These are phyloP conservation scores for Aspergillus hortae DNA, from an alignment of 2,329 filamentous ascomycete genomes.

Conservation along the genomic window DNA sequence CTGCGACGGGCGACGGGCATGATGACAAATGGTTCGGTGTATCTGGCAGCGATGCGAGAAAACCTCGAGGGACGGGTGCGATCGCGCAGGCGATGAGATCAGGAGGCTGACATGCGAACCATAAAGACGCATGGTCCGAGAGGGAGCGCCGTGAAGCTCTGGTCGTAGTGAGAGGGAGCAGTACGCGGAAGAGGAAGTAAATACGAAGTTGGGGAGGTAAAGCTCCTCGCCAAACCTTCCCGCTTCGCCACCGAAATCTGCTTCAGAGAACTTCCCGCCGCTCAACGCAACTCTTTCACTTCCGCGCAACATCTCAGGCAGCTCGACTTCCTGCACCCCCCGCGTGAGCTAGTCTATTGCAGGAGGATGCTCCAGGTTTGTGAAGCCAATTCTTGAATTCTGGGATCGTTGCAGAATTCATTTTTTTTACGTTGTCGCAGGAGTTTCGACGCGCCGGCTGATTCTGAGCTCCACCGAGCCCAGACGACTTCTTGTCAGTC, in stretches of 20 bases:
- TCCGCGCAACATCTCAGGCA: conserved; percentile 14
- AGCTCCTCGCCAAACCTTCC: conserved; percentile 28
- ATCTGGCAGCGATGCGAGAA: conserved; percentile 17
- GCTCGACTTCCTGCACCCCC: conserved; percentile 23
- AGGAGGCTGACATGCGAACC: conserved; percentile 13
- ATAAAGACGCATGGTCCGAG: conserved; percentile 24
- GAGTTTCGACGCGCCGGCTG: conserved; percentile 31
- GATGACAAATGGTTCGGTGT: conserved; percentile 28
- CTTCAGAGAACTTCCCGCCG: conserved; percentile 25
- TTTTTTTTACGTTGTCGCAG: conserved; percentile 15
- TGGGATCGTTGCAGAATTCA: conserved; percentile 18
- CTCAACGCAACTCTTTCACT: conserved; percentile 24
- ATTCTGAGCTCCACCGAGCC: conserved; percentile 32
- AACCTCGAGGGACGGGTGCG: background rate
- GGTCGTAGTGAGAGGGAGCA: background rate
- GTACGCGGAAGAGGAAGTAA: conserved; percentile 1
- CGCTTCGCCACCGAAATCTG: conserved; percentile 36
- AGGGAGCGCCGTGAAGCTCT: background rate
- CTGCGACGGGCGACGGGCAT: conserved; percentile 23
- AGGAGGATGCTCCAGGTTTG: conserved; percentile 38
- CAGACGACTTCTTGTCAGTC: conserved; percentile 23
- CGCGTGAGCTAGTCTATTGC: conserved; percentile 25
- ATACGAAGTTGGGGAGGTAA: background rate
- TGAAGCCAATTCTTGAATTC: conserved; percentile 23
- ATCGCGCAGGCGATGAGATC: conserved; percentile 5